These are phyloP conservation scores for Lecanicillium sp. DNA, from an alignment of 2,329 filamentous ascomycete species.

Conservation along the genomic window DNA sequence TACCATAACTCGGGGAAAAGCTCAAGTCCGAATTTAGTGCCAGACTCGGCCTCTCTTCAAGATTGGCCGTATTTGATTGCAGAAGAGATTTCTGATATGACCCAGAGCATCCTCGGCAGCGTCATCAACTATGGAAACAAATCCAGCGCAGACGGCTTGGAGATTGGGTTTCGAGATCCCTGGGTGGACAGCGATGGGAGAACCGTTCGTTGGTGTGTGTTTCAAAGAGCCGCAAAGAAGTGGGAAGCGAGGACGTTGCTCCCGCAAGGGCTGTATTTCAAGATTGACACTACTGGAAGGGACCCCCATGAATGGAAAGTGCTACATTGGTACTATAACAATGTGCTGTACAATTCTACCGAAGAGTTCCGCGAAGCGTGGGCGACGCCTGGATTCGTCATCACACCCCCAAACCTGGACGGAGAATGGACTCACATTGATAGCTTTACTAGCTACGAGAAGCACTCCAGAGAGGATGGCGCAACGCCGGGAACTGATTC, in stretches of 20 bases:
- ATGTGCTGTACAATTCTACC: conserved; percentile 41
- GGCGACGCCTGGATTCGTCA: conserved; percentile 31
- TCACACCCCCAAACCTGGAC: conserved; percentile 19
- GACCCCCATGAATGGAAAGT: conserved; percentile 1
- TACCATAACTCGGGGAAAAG: conserved; percentile 4
- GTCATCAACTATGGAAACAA: background rate
- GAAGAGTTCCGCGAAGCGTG: conserved; percentile 37
- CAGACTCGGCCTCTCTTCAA: background rate
- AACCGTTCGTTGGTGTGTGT: conserved; percentile 1
- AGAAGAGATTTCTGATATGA: background rate
- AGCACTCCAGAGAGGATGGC: background rate
- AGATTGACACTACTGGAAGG: conserved; percentile 2
- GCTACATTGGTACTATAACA: conserved; percentile 41
- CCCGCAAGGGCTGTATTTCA: conserved; percentile 1
- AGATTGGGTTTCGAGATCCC: background rate
- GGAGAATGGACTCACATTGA: conserved; percentile 3
- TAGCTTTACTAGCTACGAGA: background rate
- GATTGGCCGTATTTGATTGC: conserved; percentile 2
- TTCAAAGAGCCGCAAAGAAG: background rate
- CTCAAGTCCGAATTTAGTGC: conserved; percentile 3
- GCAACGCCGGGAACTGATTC: background rate
- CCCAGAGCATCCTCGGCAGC: background rate
- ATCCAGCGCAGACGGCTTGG: background rate
- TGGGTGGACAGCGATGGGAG: background rate
- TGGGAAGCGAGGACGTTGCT: background rate